These are phyloP conservation scores for Epichloe baconii DNA, from an alignment of 2,329 filamentous ascomycete genomes.

Conservation along the genomic window DNA sequence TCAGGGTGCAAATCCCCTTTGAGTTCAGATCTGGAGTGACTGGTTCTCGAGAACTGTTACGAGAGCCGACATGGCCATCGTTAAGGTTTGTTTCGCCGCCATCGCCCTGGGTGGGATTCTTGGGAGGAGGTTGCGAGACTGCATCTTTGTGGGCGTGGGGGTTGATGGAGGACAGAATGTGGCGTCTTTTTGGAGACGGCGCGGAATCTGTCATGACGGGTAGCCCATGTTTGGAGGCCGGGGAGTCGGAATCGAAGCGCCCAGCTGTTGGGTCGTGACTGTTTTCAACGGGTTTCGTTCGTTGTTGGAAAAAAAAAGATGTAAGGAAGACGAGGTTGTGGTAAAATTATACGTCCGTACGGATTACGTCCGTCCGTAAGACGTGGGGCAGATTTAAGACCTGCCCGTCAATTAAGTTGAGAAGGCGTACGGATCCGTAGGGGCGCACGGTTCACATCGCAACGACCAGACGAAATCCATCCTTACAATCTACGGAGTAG, in stretches of 20 bases:
- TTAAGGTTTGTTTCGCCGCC: not conserved
- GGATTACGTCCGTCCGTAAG: too few relatives aligned
- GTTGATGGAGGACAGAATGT: slow-evolving; percentile 37
- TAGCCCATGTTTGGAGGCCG: slow-evolving; percentile 9
- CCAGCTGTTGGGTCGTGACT: too few relatives aligned
- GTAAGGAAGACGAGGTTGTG: too few relatives aligned
- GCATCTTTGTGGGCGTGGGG: slow-evolving; percentile 12
- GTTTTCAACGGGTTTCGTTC: too few relatives aligned
- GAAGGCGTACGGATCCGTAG: too few relatives aligned
- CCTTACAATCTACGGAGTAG: not conserved
- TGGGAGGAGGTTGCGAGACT: not conserved
- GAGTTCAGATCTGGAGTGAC: not conserved
- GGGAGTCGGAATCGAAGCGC: not conserved
- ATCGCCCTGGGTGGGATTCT: not conserved
- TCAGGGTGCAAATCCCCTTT: not conserved
- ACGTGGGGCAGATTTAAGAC: too few relatives aligned
- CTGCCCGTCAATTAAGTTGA: too few relatives aligned
- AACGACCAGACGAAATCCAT: too few relatives aligned
- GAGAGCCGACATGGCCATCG: slow-evolving; percentile 3
- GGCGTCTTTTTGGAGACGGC: slow-evolving; percentile 29
- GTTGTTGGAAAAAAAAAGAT: too few relatives aligned
- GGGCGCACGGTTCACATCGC: too few relatives aligned
- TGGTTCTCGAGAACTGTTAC: not conserved
- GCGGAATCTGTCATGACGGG: slow-evolving; percentile 20
- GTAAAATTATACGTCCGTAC: too few relatives aligned